Evolutionary conservation across 2,329 filamentous ascomycete genomes (phyloP), one percentile per base, ranked within the genome.

Genomic region (Fusarium concolor): DNA sequence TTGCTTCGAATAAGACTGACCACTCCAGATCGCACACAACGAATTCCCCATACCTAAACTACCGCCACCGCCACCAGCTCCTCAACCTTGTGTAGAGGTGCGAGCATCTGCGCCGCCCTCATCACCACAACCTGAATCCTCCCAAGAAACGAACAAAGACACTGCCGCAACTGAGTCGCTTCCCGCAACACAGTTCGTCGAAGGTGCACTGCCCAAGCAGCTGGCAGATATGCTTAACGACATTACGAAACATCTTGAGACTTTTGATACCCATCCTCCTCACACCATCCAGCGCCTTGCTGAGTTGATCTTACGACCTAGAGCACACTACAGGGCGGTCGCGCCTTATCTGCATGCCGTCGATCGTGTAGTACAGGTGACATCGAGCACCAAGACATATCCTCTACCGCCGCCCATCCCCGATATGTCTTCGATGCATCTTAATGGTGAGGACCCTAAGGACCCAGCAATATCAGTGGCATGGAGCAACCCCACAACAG

Each of bases 201-300:
- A 77, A n/a, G 82, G 82, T 39, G 79, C 82, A 18, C 83, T 94
- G 15, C 91, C 92, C 4, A 83, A 84, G 10, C 89, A 90, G 65
- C 83, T 95, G 49, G 80, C 84, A 58, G 83, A 85, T 54, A 87
- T 93, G 75, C 80, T 93, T 45, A 76, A 79, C 61, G 87, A 87
- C 58, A 90, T 93, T 68, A 84, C 80, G 38, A 78, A 79, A 8
- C 89, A 90, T 17, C 83, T 97, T 49, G 84, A 83, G 4, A 87
- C 86, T 69, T 99, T 99, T 79, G 76, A 87, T 22, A 82, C 84
- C 5, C 87, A 92, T 71, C 95, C 96, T 2, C 96, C 96, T 1
- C 93, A 98, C 77, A 98, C 96, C 5, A 87, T 97, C 65, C 96
- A 99, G 80, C 91, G 96, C 38, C 86, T 99, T 22, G 89, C 94